These are phyloP conservation scores for Ustilago loliicola DNA, from an alignment of 1,284 basidiomycete genomes.

Conservation along the genomic window DNA sequence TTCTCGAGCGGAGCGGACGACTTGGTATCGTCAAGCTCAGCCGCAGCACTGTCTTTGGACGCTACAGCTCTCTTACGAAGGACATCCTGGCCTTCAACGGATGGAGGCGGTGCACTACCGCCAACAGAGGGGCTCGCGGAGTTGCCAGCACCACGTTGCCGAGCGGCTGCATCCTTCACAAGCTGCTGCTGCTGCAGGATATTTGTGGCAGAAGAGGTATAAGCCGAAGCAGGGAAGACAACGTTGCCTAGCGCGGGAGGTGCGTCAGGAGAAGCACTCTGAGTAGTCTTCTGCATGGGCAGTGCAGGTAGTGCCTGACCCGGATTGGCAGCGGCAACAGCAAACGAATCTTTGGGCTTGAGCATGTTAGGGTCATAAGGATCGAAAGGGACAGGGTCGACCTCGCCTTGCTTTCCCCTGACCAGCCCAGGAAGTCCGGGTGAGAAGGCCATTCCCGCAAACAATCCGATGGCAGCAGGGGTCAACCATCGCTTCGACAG, in stretches of 20 bases:
- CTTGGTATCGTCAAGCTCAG: background rate
- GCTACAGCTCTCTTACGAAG: slow-evolving; percentile 28
- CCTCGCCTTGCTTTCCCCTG: background rate
- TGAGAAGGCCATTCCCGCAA: slow-evolving; percentile 10
- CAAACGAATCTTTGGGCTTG: slow-evolving; percentile 25
- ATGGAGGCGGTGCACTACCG: background rate
- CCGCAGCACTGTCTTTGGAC: background rate
- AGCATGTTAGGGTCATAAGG: slow-evolving; percentile 42
- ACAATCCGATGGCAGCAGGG: slow-evolving; percentile 3
- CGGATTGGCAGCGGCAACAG: slow-evolving; percentile 18
- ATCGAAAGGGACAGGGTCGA: slow-evolving; percentile 34
- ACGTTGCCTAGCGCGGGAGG: slow-evolving; percentile 1
- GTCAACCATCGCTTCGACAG: slow-evolving; percentile 16
- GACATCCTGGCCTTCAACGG: slow-evolving; percentile 7
- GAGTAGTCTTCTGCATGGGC: background rate
- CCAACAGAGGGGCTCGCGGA: background rate
- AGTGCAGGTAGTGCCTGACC: slow-evolving; percentile 10
- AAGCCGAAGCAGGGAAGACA: slow-evolving; percentile 8
- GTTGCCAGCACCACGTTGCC: background rate
- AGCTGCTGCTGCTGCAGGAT: background rate
- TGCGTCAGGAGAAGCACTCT: background rate
- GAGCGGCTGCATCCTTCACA: background rate
- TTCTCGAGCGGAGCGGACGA: slow-evolving; percentile 17
- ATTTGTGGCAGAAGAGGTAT: background rate
- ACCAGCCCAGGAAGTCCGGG: slow-evolving; percentile 11